Percentiles rank a stretch among this genome's conserved stretches.
Evolutionary conservation across 371 early-diverging fungal species (phyloP).

Genomic region (Mortierella polycephala): DNA sequence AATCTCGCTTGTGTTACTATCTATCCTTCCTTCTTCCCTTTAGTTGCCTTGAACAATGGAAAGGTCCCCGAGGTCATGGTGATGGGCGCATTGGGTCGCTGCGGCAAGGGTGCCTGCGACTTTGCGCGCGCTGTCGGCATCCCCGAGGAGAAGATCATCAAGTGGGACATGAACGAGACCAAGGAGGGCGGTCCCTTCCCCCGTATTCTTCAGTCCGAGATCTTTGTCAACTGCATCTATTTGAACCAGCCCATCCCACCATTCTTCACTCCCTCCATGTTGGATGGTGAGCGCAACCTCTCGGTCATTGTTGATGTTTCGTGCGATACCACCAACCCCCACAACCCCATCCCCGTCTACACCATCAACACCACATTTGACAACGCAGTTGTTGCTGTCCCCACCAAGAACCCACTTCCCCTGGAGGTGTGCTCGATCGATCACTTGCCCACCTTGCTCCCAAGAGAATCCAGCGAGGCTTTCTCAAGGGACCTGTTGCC

Average conservation of each 20-base stretch:
- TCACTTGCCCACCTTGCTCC: constrained; percentile 94
- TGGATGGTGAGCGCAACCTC: constrained; percentile 77
- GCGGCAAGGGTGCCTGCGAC: constrained; percentile 92
- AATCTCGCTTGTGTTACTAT: constrained; percentile 1
- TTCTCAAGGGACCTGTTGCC: constrained; percentile 91
- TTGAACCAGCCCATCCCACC: constrained; percentile 92
- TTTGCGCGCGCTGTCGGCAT: constrained; percentile 88
- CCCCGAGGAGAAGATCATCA: constrained; percentile 87
- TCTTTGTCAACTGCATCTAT: constrained; percentile 99
- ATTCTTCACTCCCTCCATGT: constrained; percentile 86
- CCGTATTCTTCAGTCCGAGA: constrained; percentile 88
- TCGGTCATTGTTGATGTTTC: constrained; percentile 93
- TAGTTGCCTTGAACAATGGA: constrained; percentile 63
- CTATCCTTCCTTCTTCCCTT: constrained; percentile 1
- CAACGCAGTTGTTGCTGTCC: constrained; percentile 83
- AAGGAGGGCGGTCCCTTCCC: constrained; percentile 93
- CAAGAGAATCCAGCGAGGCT: constrained; percentile 90
- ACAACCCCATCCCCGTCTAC: constrained; percentile 98
- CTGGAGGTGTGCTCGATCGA: constrained; percentile 96
- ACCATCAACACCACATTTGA: constrained; percentile 91
- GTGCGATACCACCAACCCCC: constrained; percentile 96
- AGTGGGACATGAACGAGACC: constrained; percentile 97
- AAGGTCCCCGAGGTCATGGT: constrained; percentile 89
- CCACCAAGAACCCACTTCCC: constrained; percentile 67
- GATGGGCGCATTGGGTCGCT: constrained; percentile 97